These are phyloP conservation scores for Patellifolia procumbens DNA, from an alignment of 179 eudicot species.

Conservation along the genomic window DNA sequence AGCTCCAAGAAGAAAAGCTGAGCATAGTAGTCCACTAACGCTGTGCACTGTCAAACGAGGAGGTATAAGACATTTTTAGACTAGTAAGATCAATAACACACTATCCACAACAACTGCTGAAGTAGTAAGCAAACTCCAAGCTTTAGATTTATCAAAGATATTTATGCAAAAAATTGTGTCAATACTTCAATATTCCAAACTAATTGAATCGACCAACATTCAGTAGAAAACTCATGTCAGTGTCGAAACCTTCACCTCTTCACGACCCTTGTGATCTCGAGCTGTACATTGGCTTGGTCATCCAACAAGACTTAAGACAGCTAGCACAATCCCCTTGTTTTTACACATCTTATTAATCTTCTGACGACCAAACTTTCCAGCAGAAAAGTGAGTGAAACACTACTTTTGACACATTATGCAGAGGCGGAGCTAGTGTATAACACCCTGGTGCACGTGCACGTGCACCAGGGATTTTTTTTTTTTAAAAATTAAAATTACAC, in stretches of 20 bases:
- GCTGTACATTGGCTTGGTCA: neutral
- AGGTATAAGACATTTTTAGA: neutral
- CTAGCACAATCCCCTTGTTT: neutral
- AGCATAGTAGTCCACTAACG: conserved; percentile 74
- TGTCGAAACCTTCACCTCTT: neutral
- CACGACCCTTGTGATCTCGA: neutral
- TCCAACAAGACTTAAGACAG: neutral
- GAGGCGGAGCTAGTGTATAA: too few relatives aligned
- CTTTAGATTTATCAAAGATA: neutral
- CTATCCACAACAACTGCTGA: neutral
- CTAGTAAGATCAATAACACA: neutral
- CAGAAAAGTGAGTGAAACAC: neutral
- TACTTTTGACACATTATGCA: too few relatives aligned
- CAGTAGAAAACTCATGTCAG: neutral
- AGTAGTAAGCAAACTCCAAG: neutral
- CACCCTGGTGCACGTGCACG: too few relatives aligned
- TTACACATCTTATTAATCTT: neutral
- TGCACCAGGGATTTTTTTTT: too few relatives aligned
- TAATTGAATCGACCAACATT: too few relatives aligned
- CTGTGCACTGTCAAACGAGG: conserved; percentile 51
- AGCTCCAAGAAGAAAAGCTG: conserved; percentile 63
- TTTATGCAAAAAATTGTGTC: neutral
- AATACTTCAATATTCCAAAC: conserved; percentile 1
- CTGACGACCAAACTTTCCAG: neutral
- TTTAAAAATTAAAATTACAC: too few relatives aligned